Conservation (phyloP, 495 filamentous ascomycete species). For the Penicillium manginii region DNA sequence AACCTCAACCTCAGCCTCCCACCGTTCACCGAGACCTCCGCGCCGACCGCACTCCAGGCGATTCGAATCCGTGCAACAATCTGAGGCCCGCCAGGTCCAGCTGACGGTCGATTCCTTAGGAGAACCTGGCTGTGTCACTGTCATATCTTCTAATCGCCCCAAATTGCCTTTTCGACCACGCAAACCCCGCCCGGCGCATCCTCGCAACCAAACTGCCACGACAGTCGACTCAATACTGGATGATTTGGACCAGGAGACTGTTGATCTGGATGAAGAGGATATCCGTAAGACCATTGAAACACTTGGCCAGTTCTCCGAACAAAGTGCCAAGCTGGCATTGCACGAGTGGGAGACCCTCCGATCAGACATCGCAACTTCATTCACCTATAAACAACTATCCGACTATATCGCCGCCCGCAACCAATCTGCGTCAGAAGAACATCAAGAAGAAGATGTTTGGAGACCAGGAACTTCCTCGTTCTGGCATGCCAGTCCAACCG, state of each 20-base stretch:
- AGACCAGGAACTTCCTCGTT: constrained; percentile 36
- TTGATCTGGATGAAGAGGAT: neutral
- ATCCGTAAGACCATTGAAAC: constrained; percentile 31
- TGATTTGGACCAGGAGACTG: constrained; percentile 31
- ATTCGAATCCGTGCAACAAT: neutral
- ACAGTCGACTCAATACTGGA: constrained; percentile 33
- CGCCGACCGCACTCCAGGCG: neutral
- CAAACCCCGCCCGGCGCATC: neutral
- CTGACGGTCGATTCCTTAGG: neutral
- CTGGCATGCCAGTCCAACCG: constrained; percentile 15
- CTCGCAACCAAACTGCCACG: neutral
- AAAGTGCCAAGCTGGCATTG: constrained; percentile 26
- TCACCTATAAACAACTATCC: constrained; percentile 39
- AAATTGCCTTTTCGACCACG: neutral
- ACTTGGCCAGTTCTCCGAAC: constrained; percentile 19
- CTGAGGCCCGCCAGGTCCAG: neutral
- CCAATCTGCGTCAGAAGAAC: neutral
- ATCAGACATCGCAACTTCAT: constrained; percentile 33
- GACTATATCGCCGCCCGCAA: constrained; percentile 28
- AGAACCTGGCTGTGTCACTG: neutral
- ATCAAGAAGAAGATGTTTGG: constrained; percentile 21
- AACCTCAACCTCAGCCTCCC: neutral
- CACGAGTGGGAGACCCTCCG: constrained; percentile 35
- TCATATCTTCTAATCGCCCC: neutral
- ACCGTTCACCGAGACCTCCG: neutral